phyloP scores from a whole-genome alignment of 805 yeast species.

The Blastobotrys terrestris region DNA sequence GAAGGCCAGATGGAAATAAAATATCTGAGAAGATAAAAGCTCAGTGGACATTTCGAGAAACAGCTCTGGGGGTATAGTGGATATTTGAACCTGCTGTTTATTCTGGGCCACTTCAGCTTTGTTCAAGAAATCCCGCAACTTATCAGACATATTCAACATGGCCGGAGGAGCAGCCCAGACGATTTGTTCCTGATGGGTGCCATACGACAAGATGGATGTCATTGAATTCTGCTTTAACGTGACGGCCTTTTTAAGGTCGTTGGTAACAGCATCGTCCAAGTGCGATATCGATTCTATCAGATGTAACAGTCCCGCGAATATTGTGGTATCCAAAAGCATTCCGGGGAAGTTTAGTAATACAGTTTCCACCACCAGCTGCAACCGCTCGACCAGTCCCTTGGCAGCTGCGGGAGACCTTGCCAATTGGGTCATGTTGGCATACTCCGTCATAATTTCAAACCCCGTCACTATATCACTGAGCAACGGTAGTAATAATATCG shows the following conservation, averaged over 20 bases:
- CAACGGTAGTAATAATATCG: slow-evolving; percentile 50
- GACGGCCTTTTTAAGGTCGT: slow-evolving; percentile 47
- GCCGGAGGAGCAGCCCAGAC: slow-evolving; percentile 21
- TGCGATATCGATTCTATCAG: slow-evolving; percentile 44
- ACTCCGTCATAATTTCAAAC: slow-evolving; percentile 41
- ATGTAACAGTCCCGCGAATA: slow-evolving; percentile 52
- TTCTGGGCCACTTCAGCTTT: slow-evolving; percentile 13
- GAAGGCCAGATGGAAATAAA: slow-evolving; percentile 59
- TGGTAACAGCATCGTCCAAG: slow-evolving; percentile 46
- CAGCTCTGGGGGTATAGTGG: slow-evolving; percentile 32
- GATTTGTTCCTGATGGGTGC: slow-evolving; percentile 17
- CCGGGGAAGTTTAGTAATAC: slow-evolving; percentile 60
- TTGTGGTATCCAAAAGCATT: slow-evolving; percentile 56
- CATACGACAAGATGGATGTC: slow-evolving; percentile 33
- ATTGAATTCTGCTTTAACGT: slow-evolving; percentile 44
- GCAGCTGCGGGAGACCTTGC: slow-evolving; percentile 9
- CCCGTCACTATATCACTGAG: slow-evolving; percentile 43
- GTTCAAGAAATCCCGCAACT: slow-evolving; percentile 18
- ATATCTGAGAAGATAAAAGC: slow-evolving; percentile 56
- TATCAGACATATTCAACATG: slow-evolving; percentile 18
- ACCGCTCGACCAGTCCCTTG: slow-evolving; percentile 42
- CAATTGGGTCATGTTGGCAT: slow-evolving; percentile 25
- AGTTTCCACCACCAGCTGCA: slow-evolving; percentile 48
- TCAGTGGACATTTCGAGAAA: slow-evolving; percentile 53
- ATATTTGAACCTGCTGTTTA: not conserved